These are phyloP conservation scores for Serendipita sp. DNA, from an alignment of 768 basidiomycete genomes.

Conservation along the genomic window DNA sequence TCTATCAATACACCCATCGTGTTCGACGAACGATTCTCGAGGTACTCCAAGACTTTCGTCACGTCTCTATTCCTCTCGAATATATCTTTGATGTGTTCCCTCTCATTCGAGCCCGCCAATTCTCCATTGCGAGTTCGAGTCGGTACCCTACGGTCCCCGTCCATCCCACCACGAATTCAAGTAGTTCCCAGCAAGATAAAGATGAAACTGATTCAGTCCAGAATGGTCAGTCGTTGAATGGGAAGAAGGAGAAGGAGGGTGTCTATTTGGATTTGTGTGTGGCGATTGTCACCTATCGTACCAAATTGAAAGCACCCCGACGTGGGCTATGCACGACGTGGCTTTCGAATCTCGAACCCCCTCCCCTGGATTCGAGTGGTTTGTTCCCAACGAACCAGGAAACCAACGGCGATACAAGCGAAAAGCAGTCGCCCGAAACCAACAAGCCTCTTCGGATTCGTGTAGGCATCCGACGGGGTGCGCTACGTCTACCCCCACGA, in stretches of 20 bases:
- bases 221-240: too few species aligned
- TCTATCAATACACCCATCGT: constrained; percentile 72
- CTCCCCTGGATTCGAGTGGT: too few species aligned
- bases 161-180: too few species aligned
- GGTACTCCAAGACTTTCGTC: constrained; percentile 72
- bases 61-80: constrained; percentile 52
- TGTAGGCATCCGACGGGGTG: constrained; percentile 47
- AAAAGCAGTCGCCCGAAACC: neutral
- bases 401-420: too few species aligned
- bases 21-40: constrained; percentile 73
- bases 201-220: too few species aligned
- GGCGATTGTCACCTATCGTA: constrained; percentile 81
- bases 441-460: constrained; percentile 23
- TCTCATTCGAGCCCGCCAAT: constrained; percentile 65
- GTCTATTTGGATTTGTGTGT: constrained; percentile 75
- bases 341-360: constrained; percentile 34
- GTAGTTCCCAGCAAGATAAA: too few species aligned
- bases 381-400: too few species aligned
- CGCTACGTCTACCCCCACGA: constrained; percentile 37
- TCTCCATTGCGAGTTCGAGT: constrained; percentile 78
- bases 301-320: constrained; percentile 61
- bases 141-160: constrained; percentile 26
- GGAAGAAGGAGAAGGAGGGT: constrained; percentile 17
- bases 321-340: constrained; percentile 75
- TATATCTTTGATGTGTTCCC: constrained; percentile 87